phyloP scores from a whole-genome alignment of 2,329 filamentous ascomycete species.

The Fusarium sp. region DNA sequence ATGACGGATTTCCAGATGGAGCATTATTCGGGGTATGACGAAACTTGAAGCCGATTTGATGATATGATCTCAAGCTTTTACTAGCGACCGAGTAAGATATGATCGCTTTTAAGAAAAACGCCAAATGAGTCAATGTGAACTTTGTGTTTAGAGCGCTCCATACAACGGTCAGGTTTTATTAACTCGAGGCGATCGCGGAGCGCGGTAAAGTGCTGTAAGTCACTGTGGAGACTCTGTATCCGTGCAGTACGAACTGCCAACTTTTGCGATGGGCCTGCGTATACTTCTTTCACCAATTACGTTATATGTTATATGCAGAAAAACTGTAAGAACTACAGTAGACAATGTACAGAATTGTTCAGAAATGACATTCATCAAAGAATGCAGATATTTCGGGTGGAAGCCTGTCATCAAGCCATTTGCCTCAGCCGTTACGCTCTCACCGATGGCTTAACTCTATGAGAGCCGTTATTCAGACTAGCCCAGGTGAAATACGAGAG shows the following conservation, averaged over 20 bases:
- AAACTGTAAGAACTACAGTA: neutral
- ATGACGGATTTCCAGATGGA: slow-evolving; percentile 7
- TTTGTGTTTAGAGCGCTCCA: slow-evolving; percentile 18
- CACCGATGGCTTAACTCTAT: neutral
- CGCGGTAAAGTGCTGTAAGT: neutral
- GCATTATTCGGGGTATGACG: slow-evolving; percentile 14
- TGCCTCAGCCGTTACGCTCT: neutral
- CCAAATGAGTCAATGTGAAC: slow-evolving; percentile 1
- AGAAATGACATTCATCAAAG: neutral
- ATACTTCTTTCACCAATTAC: neutral
- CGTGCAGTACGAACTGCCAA: neutral
- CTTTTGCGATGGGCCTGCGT: neutral
- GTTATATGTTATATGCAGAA: neutral
- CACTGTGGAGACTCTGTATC: slow-evolving; percentile 10
- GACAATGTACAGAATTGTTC: too few species aligned
- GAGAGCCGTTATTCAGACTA: neutral
- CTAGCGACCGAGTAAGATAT: neutral
- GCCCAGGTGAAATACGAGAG: neutral
- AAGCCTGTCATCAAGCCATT: neutral
- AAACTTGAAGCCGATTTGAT: slow-evolving; percentile 1
- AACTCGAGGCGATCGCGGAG: slow-evolving; percentile 23
- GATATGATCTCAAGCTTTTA: neutral
- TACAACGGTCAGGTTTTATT: slow-evolving; percentile 7
- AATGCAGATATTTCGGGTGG: neutral
- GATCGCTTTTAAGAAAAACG: neutral